phyloP scores from a whole-genome alignment of 2,329 filamentous ascomycete species.

The Hymenoscyphus albidus region DNA sequence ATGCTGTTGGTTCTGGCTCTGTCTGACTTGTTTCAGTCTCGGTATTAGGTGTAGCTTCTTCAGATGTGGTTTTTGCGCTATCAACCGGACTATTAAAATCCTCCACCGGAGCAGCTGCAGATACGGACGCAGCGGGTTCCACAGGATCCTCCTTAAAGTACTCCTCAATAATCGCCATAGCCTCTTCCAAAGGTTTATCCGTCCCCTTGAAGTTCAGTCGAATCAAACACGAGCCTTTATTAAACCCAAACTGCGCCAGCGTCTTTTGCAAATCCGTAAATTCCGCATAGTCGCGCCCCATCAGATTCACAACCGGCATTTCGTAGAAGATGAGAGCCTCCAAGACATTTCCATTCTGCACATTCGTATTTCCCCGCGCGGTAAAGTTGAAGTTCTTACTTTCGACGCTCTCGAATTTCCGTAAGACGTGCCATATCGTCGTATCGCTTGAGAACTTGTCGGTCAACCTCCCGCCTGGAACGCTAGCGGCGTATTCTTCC shows the following conservation, averaged over 20 bases:
- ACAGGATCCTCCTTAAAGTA: conserved; percentile 55
- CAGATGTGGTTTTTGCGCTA: not conserved
- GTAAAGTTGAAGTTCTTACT: conserved; percentile 73
- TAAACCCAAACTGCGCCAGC: conserved; percentile 80
- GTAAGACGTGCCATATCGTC: conserved; percentile 82
- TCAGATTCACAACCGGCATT: conserved; percentile 76
- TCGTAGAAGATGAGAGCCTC: conserved; percentile 83
- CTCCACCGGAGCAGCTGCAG: not conserved
- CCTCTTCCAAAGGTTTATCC: conserved; percentile 75
- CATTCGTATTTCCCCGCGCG: conserved; percentile 69
- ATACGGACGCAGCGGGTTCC: conserved; percentile 5
- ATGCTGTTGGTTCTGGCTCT: not conserved
- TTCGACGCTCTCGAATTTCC: conserved; percentile 78
- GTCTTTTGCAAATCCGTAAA: conserved; percentile 87
- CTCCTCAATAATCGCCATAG: conserved; percentile 73
- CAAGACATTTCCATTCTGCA: conserved; percentile 46
- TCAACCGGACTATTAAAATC: not conserved
- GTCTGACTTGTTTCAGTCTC: not conserved
- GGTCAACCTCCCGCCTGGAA: conserved; percentile 64
- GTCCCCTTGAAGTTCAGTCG: conserved; percentile 73
- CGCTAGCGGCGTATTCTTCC: conserved; percentile 60
- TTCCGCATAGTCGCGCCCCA: conserved; percentile 72
- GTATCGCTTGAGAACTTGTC: conserved; percentile 87
- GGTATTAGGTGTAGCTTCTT: not conserved
- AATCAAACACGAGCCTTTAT: conserved; percentile 75